Conservation (phyloP, 805 yeast species). For the Kodamaea jinghongensis region DNA sequence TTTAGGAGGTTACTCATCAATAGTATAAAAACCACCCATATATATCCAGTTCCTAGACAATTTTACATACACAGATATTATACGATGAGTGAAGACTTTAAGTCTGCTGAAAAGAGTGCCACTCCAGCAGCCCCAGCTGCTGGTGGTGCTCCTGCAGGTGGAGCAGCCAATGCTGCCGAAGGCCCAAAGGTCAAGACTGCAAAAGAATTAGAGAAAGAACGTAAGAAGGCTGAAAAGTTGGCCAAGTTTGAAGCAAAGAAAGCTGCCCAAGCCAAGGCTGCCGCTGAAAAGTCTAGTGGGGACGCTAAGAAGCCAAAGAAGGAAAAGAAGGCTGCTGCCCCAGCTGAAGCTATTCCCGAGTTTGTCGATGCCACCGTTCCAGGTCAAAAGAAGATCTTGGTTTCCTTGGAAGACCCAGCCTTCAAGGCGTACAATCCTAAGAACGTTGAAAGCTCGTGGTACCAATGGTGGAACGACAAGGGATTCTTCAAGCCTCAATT, state of each 20-base stretch:
- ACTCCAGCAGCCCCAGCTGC: slow-evolving; percentile 17
- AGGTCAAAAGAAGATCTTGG: slow-evolving; percentile 88
- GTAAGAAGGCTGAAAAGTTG: slow-evolving; percentile 82
- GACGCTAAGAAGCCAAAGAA: slow-evolving; percentile 42
- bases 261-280: slow-evolving; percentile 52
- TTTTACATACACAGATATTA: slow-evolving; percentile 3
- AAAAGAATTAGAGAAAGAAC: slow-evolving; percentile 81
- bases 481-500: slow-evolving; percentile 88
- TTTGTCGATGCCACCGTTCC: slow-evolving; percentile 78
- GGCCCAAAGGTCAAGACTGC: slow-evolving; percentile 54
- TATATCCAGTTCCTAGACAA: slow-evolving; percentile 1
- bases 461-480: slow-evolving; percentile 91
- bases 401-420: slow-evolving; percentile 87
- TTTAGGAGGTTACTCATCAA: slow-evolving; percentile 5
- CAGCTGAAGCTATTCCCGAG: slow-evolving; percentile 73
- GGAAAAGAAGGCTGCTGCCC: slow-evolving; percentile 67
- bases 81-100: slow-evolving; percentile 11
- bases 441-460: slow-evolving; percentile 96
- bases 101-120: slow-evolving; percentile 8
- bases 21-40: slow-evolving; percentile 2
- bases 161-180: slow-evolving; percentile 7
- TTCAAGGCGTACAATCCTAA: slow-evolving; percentile 91
- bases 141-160: slow-evolving; percentile 5
- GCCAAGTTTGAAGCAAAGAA: slow-evolving; percentile 86
- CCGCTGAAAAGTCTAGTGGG: slow-evolving; percentile 17